Percentiles rank a stretch among this genome's conserved stretches.
Evolutionary conservation across 1,284 basidiomycete species (phyloP).

Genomic region (Austroboletus niveus): DNA sequence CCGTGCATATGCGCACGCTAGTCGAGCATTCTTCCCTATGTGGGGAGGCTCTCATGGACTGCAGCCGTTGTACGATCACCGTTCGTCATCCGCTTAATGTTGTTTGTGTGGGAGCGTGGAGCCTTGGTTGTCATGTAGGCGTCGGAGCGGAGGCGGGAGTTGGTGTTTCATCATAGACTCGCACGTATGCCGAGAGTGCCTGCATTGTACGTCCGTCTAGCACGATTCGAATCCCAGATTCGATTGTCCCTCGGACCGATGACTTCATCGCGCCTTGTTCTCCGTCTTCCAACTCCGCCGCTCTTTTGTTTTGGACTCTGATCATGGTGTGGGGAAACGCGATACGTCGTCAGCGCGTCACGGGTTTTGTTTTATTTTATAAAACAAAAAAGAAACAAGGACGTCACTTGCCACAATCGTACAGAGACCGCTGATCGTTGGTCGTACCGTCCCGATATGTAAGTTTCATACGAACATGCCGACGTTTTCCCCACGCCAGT

Average conservation of each 20-base stretch:
- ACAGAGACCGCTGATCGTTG: slow-evolving; percentile 17
- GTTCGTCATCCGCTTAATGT: slow-evolving; percentile 13
- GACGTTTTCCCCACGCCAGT: neutral
- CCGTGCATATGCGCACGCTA: slow-evolving; percentile 37
- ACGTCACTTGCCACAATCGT: slow-evolving; percentile 7
- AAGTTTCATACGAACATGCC: neutral
- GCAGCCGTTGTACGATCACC: slow-evolving; percentile 29
- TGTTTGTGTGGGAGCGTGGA: slow-evolving; percentile 1
- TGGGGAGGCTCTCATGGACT: slow-evolving; percentile 19
- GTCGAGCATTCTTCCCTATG: slow-evolving; percentile 10
- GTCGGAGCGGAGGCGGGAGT: slow-evolving; percentile 15
- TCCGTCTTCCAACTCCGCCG: slow-evolving; percentile 18
- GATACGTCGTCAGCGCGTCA: neutral
- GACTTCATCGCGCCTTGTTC: slow-evolving; percentile 20
- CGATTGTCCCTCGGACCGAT: slow-evolving; percentile 21
- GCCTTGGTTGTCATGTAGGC: slow-evolving; percentile 22
- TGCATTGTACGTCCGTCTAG: slow-evolving; percentile 24
- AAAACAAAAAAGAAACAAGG: neutral
- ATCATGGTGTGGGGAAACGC: slow-evolving; percentile 21
- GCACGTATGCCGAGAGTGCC: slow-evolving; percentile 23
- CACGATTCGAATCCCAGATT: slow-evolving; percentile 1
- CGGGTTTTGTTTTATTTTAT: no score
- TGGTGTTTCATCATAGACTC: slow-evolving; percentile 13
- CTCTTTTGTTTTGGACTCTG: slow-evolving; percentile 27
- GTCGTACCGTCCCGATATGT: slow-evolving; percentile 19